These are phyloP conservation scores for Vitis amurensis DNA, from an alignment of 164 flowering plant genomes.

Conservation along the genomic window DNA sequence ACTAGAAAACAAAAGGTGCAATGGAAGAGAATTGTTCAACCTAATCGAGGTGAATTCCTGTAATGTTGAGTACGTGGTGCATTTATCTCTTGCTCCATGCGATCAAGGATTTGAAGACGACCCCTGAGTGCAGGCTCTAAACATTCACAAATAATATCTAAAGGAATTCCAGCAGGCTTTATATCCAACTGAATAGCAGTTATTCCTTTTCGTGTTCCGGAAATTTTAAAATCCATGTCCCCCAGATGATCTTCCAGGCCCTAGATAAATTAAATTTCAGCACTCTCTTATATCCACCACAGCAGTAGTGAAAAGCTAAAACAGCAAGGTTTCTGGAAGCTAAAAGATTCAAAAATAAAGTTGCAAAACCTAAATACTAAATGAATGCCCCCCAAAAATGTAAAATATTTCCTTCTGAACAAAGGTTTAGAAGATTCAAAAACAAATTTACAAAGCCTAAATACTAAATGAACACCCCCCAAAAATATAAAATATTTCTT, in stretches of 20 bases:
- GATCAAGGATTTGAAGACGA: constrained; percentile 85
- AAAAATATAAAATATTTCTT: too few relatives aligned
- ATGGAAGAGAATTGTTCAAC: constrained; percentile 27
- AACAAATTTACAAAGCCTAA: too few relatives aligned
- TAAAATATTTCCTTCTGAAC: too few relatives aligned
- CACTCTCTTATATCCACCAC: not conserved
- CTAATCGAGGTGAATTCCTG: constrained; percentile 66
- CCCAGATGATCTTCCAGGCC: constrained; percentile 99
- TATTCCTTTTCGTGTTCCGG: constrained; percentile 87
- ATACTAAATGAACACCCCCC: too few relatives aligned
- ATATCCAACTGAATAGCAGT: constrained; percentile 96
- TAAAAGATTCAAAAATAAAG: too few relatives aligned
- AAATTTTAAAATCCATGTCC: constrained; percentile 98
- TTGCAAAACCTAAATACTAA: too few relatives aligned
- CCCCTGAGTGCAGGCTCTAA: constrained; percentile 81
- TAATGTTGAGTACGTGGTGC: constrained; percentile 75
- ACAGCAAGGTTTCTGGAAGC: not conserved
- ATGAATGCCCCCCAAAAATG: too few relatives aligned
- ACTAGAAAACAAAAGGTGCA: not conserved
- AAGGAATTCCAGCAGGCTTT: constrained; percentile 97
- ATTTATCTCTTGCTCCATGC: constrained; percentile 80
- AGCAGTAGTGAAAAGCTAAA: not conserved
- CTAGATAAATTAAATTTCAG: constrained; percentile 34
- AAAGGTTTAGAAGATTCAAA: too few relatives aligned
- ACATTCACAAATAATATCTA: constrained; percentile 83